Evolutionary conservation across 225 moss, liverwort and hornwort genomes (phyloP), one percentile per base, ranked within the genome.

Genomic region (Climacium dendroides): DNA sequence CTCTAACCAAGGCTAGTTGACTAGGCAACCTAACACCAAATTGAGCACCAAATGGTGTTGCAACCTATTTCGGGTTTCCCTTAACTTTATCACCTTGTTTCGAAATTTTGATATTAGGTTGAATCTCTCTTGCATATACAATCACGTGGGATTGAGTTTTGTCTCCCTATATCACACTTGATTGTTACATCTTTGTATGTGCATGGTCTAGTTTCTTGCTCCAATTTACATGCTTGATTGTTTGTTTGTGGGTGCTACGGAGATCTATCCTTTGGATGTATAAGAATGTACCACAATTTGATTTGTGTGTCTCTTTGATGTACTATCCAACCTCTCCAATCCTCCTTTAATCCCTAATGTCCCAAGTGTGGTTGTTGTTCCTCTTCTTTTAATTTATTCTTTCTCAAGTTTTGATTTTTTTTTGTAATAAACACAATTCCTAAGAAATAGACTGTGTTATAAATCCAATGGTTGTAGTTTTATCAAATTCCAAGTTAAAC

Each of bases 11-110:
- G 19, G 74, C 9, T 0, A 45, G 0, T 1, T 2, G 0, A 32
- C 0, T 74, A 0, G 4, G 19, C 11, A 74, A 48, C 4, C 19
- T 19, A 47, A 73, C 11, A 45, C 3, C 11, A 9, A 48, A 45
- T 2, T 47, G 18, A 4, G n/a, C n/a, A n/a, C n/a, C 6, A 30
- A 30, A 1, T 0, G 3, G 2, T 0, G 2, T 0, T 0, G 6
- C 5, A 39, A 10, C 1, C 2, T 39, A 15, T 41, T n/a, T 4
- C 15, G 9, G 3, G 1, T 25, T 8, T 15, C 14, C 41, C n/a
- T n/a, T n/a, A n/a, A n/a, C 2, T 39, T 37, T 4, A 2, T 8
- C 8, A 14, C 4, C 8, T 15, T 41, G 2, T 41, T 6, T 41
- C 15, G 41, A 69, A 39, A 41, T 24, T 70, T 70, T 3, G 3